Evolutionary conservation across 2,329 filamentous ascomycete species (phyloP), one percentile per base, ranked within the genome.

Genomic region (Pestalotiopsis sp.): DNA sequence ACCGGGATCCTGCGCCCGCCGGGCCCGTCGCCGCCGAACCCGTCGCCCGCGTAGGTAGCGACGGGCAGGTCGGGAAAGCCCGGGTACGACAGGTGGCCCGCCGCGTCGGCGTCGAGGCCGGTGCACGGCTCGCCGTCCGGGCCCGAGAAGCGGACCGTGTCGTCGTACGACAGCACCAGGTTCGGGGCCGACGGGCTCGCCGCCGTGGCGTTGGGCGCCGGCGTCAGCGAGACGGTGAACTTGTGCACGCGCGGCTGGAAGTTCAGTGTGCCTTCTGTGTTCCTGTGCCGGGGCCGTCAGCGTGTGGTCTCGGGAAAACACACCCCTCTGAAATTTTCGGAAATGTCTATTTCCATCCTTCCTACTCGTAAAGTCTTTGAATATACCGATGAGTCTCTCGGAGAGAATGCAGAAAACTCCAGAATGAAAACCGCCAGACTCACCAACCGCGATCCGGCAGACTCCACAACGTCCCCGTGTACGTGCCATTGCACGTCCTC

Each of bases 361-460:
- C 12, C 12, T 3, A 41, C n/a, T 23, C 6, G 31, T 31, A 2
- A 31, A 36, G 7, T 36, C 7, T 36, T 36, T 1, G 31, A 36
- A 36, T 36, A 36, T 9, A 1, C 31, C 31, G 6, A 36, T 2
- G 7, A 3, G 2, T 27, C 25, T 4, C 25, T 27, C 27, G 6
- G 27, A 23, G 20, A 23, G 20, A 23, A 23, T 23, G 20, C 20
- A 23, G 2, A 2, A 36, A 9, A 36, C 7, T 2, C 31, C 31
- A 36, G 31, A 9, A n/a, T n/a, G n/a, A n/a, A n/a, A n/a, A n/a
- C n/a, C n/a, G n/a, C n/a, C n/a, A 36, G 49, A 72, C 75, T 72
- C 75, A 87, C 86, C 91, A 93, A 49, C 91, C 91, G 69, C 91
- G 84, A 75, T 93, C 90, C 1, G 91, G 91, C 17, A 93, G 78